Evolutionary conservation across 345 rosid genomes (phyloP), one percentile per base, ranked within the genome.

Genomic region (Euphorbia lathyris): DNA sequence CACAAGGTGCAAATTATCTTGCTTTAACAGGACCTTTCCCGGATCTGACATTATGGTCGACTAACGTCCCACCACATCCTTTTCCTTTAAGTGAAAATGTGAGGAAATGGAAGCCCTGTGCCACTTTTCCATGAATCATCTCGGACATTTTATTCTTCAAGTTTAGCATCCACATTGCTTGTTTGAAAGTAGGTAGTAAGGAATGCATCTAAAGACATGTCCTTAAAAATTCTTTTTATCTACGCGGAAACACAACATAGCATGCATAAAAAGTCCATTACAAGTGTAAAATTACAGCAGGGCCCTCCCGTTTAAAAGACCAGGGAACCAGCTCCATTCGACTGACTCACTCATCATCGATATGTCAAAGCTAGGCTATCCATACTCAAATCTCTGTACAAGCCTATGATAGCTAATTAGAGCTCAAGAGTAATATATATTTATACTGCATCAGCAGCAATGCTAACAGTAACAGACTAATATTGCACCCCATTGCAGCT

Each of bases 21-120:
- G 96, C 90, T 3, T 72, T 90, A 47, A 90, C 98, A 0, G 94
- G 96, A 65, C 86, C 81, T 47, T 64, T 74, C 42, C 96, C 97
- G 26, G 92, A 93, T 80, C 74, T 84, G 55, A 72, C 59, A 53
- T 74, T 67, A 32, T 93, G 98, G 98, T 82, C 94, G 66, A 78
- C 73, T 14, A 38, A 25, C 34, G 83, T 93, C 53, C 93, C 97
- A 20, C 59, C 38, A 34, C 38, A 34, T 34, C 38, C 38, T 34
- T 34, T 26, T 23, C 81, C 53, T 58, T 76, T 89, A 81, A 80
- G 82, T 48, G 82, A 83, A 63, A 16, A 68, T 61, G 92, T 93
- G 50, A 81, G 77, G 74, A 80, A 78, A 62, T 93, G 98, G 98
- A 89, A 72, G 76, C 81, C 82, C 13, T 88, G 88, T 34, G 66